Evolutionary conservation across 495 filamentous ascomycete species (phyloP), one percentile per base, ranked within the genome.

Genomic region (Cercophora newfieldiana): DNA sequence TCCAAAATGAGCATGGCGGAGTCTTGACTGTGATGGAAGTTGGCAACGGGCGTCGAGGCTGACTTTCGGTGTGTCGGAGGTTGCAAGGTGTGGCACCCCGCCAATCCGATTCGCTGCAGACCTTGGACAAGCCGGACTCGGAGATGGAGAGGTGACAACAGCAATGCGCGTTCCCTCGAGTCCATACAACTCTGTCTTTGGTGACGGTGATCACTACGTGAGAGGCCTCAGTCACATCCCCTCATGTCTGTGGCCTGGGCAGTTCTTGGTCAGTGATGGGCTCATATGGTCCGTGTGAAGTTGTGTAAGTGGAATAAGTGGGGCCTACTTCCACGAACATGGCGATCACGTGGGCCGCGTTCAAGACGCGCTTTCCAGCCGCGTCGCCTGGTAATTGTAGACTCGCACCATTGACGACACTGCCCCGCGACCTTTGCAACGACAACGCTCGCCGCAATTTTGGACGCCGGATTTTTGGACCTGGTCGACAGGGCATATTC

Each of bases 291-390:
- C n/a, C 2, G 24, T 22, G 50, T 22, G 50, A 3, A n/a, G 7
- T 22, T 7, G n/a, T 7, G n/a, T 2, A 8, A 53, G 50, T 22
- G 2, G n/a, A 53, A 53, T 24, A 53, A 53, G 50, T 44, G 37
- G 37, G 37, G n/a, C n/a, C n/a, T n/a, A n/a, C n/a, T n/a, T 44
- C 50, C 19, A 53, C 12, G n/a, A n/a, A n/a, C n/a, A n/a, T 53
- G 3, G 19, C 4, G 21, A 30, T 69, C 67, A 69, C 67, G 63
- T 69, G 67, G 47, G 26, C 12, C 67, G 67, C 61, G 67, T 69
- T 47, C 47, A 21, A 59, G 55, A 66, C 67, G 67, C 50, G 67
- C 63, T 50, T 60, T 51, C 28, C 28, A 54, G 59, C 30, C 67
- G 67, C 67, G 67, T 69, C 58, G n/a, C n/a, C 3, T 44, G 18